Conservation (phyloP, 306 rosid species). For the cucumber (Cucumis sativus) region DNA sequence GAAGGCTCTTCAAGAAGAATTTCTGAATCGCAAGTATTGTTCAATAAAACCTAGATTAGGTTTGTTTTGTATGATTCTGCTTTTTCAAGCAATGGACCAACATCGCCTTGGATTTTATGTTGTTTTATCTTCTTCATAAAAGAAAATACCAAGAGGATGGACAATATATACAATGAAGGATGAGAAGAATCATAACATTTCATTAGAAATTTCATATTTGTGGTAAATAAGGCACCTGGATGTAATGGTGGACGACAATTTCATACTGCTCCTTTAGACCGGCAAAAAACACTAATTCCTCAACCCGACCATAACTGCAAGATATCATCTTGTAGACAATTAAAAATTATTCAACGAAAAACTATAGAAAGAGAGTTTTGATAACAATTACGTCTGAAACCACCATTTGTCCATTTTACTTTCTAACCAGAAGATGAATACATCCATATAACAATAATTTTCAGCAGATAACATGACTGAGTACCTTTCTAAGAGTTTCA, state of each 20-base stretch:
- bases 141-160: neutral
- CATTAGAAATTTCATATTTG: neutral
- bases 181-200: slow-evolving; percentile 1
- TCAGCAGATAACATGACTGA: slow-evolving; percentile 10
- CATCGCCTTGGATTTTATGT: neutral
- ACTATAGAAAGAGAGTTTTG: slow-evolving; percentile 9
- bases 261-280: slow-evolving; percentile 86
- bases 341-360: slow-evolving; percentile 10
- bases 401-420: neutral
- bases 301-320: slow-evolving; percentile 91
- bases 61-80: neutral
- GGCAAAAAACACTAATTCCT: slow-evolving; percentile 91
- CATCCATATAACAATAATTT: slow-evolving; percentile 4
- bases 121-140: neutral
- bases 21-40: neutral
- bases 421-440: neutral
- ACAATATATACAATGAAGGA: neutral
- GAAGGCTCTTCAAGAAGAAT: neutral
- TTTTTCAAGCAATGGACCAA: neutral
- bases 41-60: neutral
- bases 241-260: slow-evolving; percentile 85
- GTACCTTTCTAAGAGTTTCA: slow-evolving; percentile 87
- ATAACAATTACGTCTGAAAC: neutral
- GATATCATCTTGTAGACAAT: slow-evolving; percentile 18
- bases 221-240: slow-evolving; percentile 51